Conservation (phyloP, 305 asterid genomes). For the Ilex paraguariensis region DNA sequence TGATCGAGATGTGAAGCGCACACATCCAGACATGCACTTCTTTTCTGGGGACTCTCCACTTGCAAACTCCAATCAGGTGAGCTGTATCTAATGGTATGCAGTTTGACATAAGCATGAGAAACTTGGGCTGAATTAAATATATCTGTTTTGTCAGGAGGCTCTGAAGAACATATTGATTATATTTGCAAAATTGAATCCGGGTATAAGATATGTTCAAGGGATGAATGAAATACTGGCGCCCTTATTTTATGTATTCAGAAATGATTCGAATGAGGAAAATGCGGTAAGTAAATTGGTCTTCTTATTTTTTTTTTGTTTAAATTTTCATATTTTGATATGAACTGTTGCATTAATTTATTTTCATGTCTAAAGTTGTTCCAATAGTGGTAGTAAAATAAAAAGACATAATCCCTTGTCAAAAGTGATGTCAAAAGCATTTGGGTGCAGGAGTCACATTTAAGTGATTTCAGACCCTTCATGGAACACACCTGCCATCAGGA, state of each 20-base stretch:
- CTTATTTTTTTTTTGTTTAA: slow-evolving; percentile 9
- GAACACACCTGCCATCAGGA: no score
- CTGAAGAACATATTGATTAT: slow-evolving; percentile 63
- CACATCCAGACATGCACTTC: slow-evolving; percentile 95
- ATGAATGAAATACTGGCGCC: slow-evolving; percentile 98
- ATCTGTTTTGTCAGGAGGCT: slow-evolving; percentile 59
- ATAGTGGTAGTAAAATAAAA: no score
- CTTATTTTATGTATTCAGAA: slow-evolving; percentile 66
- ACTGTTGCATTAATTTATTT: no score
- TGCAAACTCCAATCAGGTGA: slow-evolving; percentile 86
- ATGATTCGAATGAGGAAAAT: slow-evolving; percentile 74
- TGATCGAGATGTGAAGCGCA: slow-evolving; percentile 95
- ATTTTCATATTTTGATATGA: slow-evolving; percentile 7
- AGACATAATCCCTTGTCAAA: no score
- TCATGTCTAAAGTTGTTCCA: no score
- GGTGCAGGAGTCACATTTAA: no score
- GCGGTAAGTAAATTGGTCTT: slow-evolving; percentile 36
- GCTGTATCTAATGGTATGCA: slow-evolving; percentile 1
- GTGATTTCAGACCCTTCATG: no score
- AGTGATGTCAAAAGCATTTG: no score
- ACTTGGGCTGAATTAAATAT: slow-evolving; percentile 6
- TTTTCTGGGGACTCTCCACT: slow-evolving; percentile 83
- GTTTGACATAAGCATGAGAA: slow-evolving; percentile 10
- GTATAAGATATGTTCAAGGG: slow-evolving; percentile 97
- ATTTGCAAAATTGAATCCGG: slow-evolving; percentile 94